Conservation (phyloP, 2,329 filamentous ascomycete genomes). For the Talaromyces sp. region DNA sequence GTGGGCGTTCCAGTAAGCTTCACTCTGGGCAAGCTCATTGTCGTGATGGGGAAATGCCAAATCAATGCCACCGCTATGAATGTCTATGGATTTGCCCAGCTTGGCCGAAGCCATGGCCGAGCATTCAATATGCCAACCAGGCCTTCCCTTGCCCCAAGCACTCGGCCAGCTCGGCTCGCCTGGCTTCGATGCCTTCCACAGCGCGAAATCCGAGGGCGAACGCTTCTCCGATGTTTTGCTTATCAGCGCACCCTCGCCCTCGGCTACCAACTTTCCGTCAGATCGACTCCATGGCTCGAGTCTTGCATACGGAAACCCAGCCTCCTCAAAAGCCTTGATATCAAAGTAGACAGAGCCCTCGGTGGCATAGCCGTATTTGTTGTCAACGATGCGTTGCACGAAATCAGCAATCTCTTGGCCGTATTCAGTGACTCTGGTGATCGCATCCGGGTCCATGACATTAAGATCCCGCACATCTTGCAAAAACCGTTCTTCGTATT, state of each 20-base stretch:
- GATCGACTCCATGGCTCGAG: constrained; percentile 80
- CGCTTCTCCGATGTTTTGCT: constrained; percentile 61
- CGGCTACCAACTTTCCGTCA: constrained; percentile 75
- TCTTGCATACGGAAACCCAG: constrained; percentile 78
- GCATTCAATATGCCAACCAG: constrained; percentile 97
- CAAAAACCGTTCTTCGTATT: constrained; percentile 82
- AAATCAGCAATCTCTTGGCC: constrained; percentile 81
- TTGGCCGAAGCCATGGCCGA: constrained; percentile 89
- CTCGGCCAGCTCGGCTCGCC: constrained; percentile 89
- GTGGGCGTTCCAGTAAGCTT: constrained; percentile 64
- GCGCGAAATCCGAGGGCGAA: constrained; percentile 74
- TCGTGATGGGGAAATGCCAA: constrained; percentile 94
- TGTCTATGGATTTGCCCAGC: constrained; percentile 79
- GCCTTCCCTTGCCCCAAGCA: constrained; percentile 79
- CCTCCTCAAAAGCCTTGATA: constrained; percentile 75
- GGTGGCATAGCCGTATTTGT: constrained; percentile 75
- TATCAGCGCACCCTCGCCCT: constrained; percentile 78
- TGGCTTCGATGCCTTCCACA: constrained; percentile 89
- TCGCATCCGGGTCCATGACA: constrained; percentile 70
- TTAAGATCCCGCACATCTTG: constrained; percentile 84
- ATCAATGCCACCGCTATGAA: constrained; percentile 89
- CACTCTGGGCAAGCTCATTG: constrained; percentile 84
- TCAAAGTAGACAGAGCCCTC: constrained; percentile 95
- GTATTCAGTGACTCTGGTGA: constrained; percentile 90
- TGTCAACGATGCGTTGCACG: constrained; percentile 73